phyloP scores from a whole-genome alignment of 495 filamentous ascomycete species.

The Bathelium albidoporum region DNA sequence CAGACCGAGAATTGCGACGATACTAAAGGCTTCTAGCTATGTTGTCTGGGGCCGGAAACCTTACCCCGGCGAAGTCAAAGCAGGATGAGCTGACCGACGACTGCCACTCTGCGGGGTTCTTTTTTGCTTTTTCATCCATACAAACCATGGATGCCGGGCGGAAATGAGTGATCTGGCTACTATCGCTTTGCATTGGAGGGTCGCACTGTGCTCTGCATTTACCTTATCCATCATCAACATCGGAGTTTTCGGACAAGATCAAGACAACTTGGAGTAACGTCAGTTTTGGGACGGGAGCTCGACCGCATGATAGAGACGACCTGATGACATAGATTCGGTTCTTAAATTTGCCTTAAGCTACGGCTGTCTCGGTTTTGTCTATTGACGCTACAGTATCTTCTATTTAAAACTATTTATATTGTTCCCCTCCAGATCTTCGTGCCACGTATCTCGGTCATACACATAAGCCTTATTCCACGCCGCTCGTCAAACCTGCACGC shows the following conservation, averaged over 20 bases:
- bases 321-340: background rate
- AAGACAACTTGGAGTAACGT: background rate
- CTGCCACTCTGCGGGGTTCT: background rate
- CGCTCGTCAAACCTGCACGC: conserved; percentile 10
- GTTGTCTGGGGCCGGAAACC: conserved; percentile 30
- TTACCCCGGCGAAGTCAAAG: background rate
- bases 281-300: background rate
- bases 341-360: background rate
- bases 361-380: background rate
- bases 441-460: background rate
- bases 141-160: background rate
- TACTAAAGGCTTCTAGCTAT: conserved; percentile 12
- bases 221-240: background rate
- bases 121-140: background rate
- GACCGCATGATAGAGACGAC: background rate
- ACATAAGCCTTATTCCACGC: background rate
- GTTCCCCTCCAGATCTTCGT: background rate
- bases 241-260: background rate
- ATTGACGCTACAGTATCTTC: background rate
- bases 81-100: background rate
- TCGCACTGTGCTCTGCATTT: background rate
- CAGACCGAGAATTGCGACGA: background rate
- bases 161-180: background rate
- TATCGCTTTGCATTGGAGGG: background rate
- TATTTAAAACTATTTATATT: background rate